Percentiles rank a stretch among this genome's conserved stretches.
Conservation (phyloP, 352 stramenopile genomes). For the Pythium periplocum region DNA sequence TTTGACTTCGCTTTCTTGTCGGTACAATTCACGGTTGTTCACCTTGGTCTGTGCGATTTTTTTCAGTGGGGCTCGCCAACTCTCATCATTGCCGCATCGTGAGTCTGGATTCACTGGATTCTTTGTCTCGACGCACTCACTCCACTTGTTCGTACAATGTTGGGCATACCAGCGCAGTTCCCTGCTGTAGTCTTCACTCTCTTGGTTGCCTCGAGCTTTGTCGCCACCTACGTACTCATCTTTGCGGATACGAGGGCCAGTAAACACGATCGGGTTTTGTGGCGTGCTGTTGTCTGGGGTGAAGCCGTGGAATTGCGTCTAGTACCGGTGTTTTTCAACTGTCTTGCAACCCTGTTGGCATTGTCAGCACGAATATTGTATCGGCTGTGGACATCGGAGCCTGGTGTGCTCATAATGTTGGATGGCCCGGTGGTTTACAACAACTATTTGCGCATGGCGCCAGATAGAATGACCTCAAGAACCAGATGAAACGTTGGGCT, state of each 20-base stretch:
- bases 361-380: constrained; percentile 4
- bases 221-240: constrained; percentile 9
- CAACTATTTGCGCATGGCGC: too few relatives aligned
- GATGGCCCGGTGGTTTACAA: constrained; percentile 3
- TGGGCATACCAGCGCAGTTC: neutral
- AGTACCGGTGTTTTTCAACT: constrained; percentile 10
- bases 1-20: constrained; percentile 21
- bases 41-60: constrained; percentile 13
- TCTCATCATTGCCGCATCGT: constrained; percentile 4
- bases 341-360: neutral
- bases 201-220: neutral
- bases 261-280: constrained; percentile 8
- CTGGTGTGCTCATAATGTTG: constrained; percentile 5
- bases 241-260: constrained; percentile 4
- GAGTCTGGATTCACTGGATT: constrained; percentile 12
- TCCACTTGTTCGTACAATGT: constrained; percentile 2
- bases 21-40: constrained; percentile 11
- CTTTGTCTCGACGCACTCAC: constrained; percentile 10
- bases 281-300: neutral
- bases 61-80: constrained; percentile 6
- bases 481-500: too few relatives aligned
- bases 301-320: neutral
- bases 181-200: constrained; percentile 1
- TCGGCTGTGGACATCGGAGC: neutral
- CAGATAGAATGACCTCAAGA: too few relatives aligned